Conservation (phyloP, 1,284 basidiomycete species). For the Boletellus deceptivus region DNA sequence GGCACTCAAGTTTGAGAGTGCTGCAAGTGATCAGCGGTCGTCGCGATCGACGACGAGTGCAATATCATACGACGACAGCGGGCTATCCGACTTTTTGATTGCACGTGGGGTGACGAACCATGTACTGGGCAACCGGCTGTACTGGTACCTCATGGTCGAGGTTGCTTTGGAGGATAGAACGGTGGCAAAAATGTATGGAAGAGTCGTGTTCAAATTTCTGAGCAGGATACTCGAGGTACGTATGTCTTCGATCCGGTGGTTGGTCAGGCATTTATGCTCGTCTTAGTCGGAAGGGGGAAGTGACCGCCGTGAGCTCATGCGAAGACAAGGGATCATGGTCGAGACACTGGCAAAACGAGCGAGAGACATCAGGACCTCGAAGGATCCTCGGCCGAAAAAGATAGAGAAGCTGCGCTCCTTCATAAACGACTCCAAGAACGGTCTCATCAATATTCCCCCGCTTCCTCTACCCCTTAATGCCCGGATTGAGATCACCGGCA, state of each 20-base stretch:
- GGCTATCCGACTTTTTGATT: slow-evolving; percentile 89
- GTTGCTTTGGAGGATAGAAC: slow-evolving; percentile 72
- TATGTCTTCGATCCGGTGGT: background rate
- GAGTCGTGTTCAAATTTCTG: slow-evolving; percentile 88
- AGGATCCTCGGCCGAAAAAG: slow-evolving; percentile 94
- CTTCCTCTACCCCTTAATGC: slow-evolving; percentile 91
- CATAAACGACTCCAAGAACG: slow-evolving; percentile 83
- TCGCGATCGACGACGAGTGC: slow-evolving; percentile 65
- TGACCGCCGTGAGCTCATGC: slow-evolving; percentile 78
- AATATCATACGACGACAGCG: slow-evolving; percentile 80
- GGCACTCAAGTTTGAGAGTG: slow-evolving; percentile 92
- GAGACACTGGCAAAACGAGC: slow-evolving; percentile 82
- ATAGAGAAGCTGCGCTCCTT: slow-evolving; percentile 90
- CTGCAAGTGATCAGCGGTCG: slow-evolving; percentile 67
- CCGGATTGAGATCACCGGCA: slow-evolving; percentile 75
- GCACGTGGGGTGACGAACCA: slow-evolving; percentile 79
- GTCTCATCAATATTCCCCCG: slow-evolving; percentile 70
- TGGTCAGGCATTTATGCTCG: slow-evolving; percentile 9
- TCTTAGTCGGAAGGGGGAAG: slow-evolving; percentile 67
- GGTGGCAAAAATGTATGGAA: slow-evolving; percentile 89
- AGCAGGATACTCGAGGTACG: slow-evolving; percentile 80
- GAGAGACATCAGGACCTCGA: slow-evolving; percentile 83
- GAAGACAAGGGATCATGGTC: slow-evolving; percentile 84
- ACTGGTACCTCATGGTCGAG: slow-evolving; percentile 99
- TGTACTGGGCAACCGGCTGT: slow-evolving; percentile 86